A percentile compares a stretch with the other conserved stretches of the same genome.
Evolutionary conservation across 2,329 filamentous ascomycete genomes (phyloP).

Genomic region (Pyricularia sp.): DNA sequence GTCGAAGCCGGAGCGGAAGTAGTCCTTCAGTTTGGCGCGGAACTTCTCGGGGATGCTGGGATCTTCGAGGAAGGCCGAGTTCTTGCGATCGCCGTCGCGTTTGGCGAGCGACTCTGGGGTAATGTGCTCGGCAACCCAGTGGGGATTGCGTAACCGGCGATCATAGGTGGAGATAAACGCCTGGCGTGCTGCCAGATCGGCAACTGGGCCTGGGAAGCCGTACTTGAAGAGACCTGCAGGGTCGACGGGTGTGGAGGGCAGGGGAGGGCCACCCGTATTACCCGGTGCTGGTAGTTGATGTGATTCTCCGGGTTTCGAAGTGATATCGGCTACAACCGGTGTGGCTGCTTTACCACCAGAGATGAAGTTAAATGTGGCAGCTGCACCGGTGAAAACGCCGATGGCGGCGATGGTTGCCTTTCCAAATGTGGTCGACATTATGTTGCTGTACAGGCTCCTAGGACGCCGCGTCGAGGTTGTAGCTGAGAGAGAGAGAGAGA

Average conservation of each 20-base stretch:
- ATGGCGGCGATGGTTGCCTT: slow-evolving; percentile 65
- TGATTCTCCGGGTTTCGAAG: slow-evolving; percentile 2
- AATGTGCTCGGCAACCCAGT: slow-evolving; percentile 95
- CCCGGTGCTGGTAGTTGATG: neutral
- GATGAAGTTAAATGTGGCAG: slow-evolving; percentile 43
- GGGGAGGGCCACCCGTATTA: slow-evolving; percentile 15
- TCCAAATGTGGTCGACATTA: slow-evolving; percentile 42
- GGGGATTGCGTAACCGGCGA: slow-evolving; percentile 77
- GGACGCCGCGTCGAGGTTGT: neutral
- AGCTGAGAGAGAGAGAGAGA: too few relatives aligned
- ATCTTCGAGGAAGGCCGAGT: slow-evolving; percentile 78
- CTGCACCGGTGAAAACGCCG: slow-evolving; percentile 63
- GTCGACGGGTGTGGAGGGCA: slow-evolving; percentile 43
- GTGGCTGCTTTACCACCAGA: slow-evolving; percentile 5
- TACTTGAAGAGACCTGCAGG: slow-evolving; percentile 69
- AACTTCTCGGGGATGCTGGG: slow-evolving; percentile 67
- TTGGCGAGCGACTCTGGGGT: slow-evolving; percentile 68
- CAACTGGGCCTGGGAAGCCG: slow-evolving; percentile 82
- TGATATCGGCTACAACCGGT: neutral
- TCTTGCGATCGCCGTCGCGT: slow-evolving; percentile 68
- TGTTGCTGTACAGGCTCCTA: slow-evolving; percentile 12
- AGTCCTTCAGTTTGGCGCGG: slow-evolving; percentile 82
- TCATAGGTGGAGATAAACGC: slow-evolving; percentile 83
- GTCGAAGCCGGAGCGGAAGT: slow-evolving; percentile 89
- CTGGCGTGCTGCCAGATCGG: slow-evolving; percentile 64